These are phyloP conservation scores for Aegilops umbellulata DNA, from an alignment of 176 grass and related monocot species.

Conservation along the genomic window DNA sequence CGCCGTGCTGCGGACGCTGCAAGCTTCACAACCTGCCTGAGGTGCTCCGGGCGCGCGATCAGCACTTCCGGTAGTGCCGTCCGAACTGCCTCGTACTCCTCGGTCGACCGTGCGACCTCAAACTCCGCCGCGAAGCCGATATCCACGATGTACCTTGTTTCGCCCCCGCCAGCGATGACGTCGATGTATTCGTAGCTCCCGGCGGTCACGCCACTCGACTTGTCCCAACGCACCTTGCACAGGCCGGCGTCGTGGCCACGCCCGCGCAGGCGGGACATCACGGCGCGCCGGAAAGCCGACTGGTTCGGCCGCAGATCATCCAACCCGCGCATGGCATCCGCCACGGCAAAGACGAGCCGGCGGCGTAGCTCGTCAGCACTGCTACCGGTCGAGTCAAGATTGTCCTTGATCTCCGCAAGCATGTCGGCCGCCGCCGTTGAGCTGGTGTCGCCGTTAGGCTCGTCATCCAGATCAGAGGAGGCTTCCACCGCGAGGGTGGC, in stretches of 20 bases:
- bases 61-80: conserved; percentile 36
- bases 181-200: conserved; percentile 56
- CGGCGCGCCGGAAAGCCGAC: conserved; percentile 23
- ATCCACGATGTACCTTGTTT: conserved; percentile 44
- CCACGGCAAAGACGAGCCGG: conserved; percentile 22
- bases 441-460: neutral
- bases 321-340: neutral
- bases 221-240: conserved; percentile 49
- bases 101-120: conserved; percentile 35
- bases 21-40: conserved; percentile 30
- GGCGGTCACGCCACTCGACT: neutral
- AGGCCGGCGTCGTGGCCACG: conserved; percentile 44
- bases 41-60: conserved; percentile 31
- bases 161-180: neutral
- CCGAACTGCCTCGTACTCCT: conserved; percentile 8
- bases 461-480: neutral
- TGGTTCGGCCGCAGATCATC: neutral
- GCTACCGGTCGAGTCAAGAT: neutral
- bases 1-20: conserved; percentile 34
- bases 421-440: neutral
- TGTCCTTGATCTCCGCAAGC: neutral
- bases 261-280: conserved; percentile 28
- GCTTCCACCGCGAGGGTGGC: neutral
- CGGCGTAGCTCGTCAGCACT: neutral
- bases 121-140: conserved; percentile 36